Conservation (phyloP, 108 stramenopile genomes). For the Schizochytrium sp. region DNA sequence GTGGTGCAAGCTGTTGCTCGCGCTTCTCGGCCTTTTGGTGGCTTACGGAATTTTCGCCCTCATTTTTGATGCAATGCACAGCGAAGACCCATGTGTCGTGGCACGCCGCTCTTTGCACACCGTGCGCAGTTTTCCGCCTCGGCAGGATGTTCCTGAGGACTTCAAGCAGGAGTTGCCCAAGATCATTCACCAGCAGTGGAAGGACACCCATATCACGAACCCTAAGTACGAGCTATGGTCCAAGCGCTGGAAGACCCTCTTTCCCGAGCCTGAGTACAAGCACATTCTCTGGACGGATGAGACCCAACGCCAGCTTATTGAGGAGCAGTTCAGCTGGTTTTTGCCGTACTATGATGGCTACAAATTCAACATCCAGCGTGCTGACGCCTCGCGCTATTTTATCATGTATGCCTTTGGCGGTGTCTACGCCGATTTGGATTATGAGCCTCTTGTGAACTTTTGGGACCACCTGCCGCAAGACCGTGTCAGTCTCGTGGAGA, state of each 20-base stretch:
- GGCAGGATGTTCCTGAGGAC: not conserved
- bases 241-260: constrained; percentile 50
- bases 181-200: constrained; percentile 58
- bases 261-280: constrained; percentile 56
- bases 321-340: constrained; percentile 65
- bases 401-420: constrained; percentile 69
- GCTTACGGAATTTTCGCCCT: constrained; percentile 7
- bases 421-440: constrained; percentile 69
- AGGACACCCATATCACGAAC: constrained; percentile 29
- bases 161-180: constrained; percentile 39
- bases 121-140: not conserved
- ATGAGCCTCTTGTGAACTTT: constrained; percentile 57
- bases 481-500: constrained; percentile 51
- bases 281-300: constrained; percentile 74
- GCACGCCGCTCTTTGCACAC: constrained; percentile 34
- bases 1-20: constrained; percentile 36
- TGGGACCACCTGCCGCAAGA: constrained; percentile 37
- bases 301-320: constrained; percentile 65
- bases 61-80: constrained; percentile 44
- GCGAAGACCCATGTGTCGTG: constrained; percentile 56
- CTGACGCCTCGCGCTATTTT: constrained; percentile 74
- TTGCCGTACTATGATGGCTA: constrained; percentile 66
- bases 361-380: constrained; percentile 70
- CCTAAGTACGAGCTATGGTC: constrained; percentile 53
- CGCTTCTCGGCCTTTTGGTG: not conserved